Base-by-base conservation (phyloP, 306 rosid species). In the Oxytropis ochrocephala region DNA sequence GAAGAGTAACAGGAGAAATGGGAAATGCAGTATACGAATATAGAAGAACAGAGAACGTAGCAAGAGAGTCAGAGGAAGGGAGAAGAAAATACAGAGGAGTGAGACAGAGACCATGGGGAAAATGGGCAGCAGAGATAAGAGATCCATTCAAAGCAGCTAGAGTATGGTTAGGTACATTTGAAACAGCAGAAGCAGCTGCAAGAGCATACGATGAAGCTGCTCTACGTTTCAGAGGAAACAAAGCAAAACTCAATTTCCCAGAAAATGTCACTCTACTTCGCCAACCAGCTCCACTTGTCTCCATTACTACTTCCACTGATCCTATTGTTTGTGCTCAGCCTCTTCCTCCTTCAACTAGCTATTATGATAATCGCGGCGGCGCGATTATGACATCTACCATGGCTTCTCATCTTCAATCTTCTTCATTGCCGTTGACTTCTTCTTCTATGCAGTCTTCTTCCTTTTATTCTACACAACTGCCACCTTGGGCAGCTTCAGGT, bases 21-120 rank as follows among this genome's bases (percentile, higher is more conserved):
- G 73, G 8, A 7, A 44, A 67, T 43, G 60, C 76, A 2, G 78
- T 75, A 7, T 87, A 84, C 8, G 92, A 87, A 70, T 87, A 84
- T 35, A 79, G 69, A 35, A 60, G 32, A 33, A 11, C 44, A 43
- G 80, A 75, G 33, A 76, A 9, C 14, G 51, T 7, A 11, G 47
- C 2, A 5, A 74, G 71, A 11, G 66, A 24, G 7, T 24, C 29
- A 24, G 72, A 73, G 13, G 71, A 65, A 27, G 72, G 67, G 58
- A 84, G 81, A 5, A 85, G 88, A 51, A 82, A 71, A 16, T 87
- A 87, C 80, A 73, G 92, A 77, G 92, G 92, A 9, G 92, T 87
- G 46, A 85, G 92, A 19, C 92, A 85, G 68, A 78, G 92, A 57
- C 92, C 92, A 0, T 87, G 92, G 92, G 92, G 92, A 3, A 87